phyloP scores from a whole-genome alignment of 371 early-diverging fungal species.

The Actinomucor elegans region DNA sequence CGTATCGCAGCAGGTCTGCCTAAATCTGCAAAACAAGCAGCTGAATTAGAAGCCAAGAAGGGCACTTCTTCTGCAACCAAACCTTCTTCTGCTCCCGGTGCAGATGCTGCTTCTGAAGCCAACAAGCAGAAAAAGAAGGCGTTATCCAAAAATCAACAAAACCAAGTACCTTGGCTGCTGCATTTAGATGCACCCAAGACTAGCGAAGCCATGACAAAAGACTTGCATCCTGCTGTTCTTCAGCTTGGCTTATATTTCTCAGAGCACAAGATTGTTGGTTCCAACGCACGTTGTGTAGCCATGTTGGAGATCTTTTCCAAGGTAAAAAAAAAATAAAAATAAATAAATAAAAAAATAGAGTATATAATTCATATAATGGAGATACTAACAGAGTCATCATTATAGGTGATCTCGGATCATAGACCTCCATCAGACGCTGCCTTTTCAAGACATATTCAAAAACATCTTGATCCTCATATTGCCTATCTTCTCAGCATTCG shows the following conservation, averaged over 20 bases:
- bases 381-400: no score
- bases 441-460: slow-evolving; percentile 81
- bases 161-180: slow-evolving; percentile 65
- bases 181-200: slow-evolving; percentile 67
- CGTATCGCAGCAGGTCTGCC: slow-evolving; percentile 50
- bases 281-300: slow-evolving; percentile 88
- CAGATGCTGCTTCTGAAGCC: slow-evolving; percentile 13
- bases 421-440: slow-evolving; percentile 82
- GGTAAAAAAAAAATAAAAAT: slow-evolving; percentile 40
- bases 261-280: slow-evolving; percentile 84
- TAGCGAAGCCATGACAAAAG: slow-evolving; percentile 50
- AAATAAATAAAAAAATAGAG: background rate
- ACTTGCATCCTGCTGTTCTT: slow-evolving; percentile 89
- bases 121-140: slow-evolving; percentile 42
- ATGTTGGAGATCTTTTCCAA: slow-evolving; percentile 82
- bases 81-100: slow-evolving; percentile 2
- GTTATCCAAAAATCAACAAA: slow-evolving; percentile 36
- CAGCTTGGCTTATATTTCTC: slow-evolving; percentile 85
- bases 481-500: slow-evolving; percentile 79
- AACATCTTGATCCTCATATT: slow-evolving; percentile 86
- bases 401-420: slow-evolving; percentile 89
- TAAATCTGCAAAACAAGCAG: slow-evolving; percentile 24
- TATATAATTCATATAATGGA: no score
- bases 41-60: slow-evolving; percentile 17
- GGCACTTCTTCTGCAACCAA: slow-evolving; percentile 12